Base-by-base conservation (phyloP, 1,284 basidiomycete species). In the Microbotryum silenes-acaulis region DNA sequence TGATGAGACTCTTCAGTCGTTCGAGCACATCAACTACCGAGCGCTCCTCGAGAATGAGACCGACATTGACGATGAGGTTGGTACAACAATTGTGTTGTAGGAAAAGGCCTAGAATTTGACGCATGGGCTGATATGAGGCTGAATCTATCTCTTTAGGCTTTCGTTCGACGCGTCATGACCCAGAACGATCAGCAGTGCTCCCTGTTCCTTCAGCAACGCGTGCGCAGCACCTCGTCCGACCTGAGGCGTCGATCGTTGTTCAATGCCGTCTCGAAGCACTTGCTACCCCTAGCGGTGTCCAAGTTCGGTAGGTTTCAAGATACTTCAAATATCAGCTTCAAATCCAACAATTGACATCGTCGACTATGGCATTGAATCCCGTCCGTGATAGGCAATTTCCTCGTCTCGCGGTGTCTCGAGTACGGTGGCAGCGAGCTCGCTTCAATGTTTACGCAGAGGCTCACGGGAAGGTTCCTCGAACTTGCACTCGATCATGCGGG, bases 161-260 rank as follows among this genome's bases (percentile, higher is more conserved):
- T 65, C 48, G 64, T 68, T 21, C 27, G 48, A 3, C 51, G 60
- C 33, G 54, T 68, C 29, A 51, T 61, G 52, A 16, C 20, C 2
- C 51, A 61, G 37, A 65, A 61, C 58, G 66, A 68, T 33, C 66
- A 68, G 56, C 64, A 65, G 51, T 65, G 64, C 50, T 66, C 64
- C 9, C 55, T 68, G 12, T 66, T 61, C 51, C 60, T 68, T 21
- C 66, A 68, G 56, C 66, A 68, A 55, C 51, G 62, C 8, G 49
- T 68, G 18, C 54, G 55, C 51, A 25, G 23, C 18, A 61, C 56
- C 42, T 21, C 55, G 14, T 21, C 33, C n/a, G 66, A 64, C 1
- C 37, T 27, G 23, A 23, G 29, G 50, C 37, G 31, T 20, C 52
- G 7, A 14, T 27, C 45, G 16, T 42, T 68, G 37, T 59, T 59